Evolutionary conservation across 805 yeast species (phyloP).

Genomic region (Wickerhamomyces strasburgensis): DNA sequence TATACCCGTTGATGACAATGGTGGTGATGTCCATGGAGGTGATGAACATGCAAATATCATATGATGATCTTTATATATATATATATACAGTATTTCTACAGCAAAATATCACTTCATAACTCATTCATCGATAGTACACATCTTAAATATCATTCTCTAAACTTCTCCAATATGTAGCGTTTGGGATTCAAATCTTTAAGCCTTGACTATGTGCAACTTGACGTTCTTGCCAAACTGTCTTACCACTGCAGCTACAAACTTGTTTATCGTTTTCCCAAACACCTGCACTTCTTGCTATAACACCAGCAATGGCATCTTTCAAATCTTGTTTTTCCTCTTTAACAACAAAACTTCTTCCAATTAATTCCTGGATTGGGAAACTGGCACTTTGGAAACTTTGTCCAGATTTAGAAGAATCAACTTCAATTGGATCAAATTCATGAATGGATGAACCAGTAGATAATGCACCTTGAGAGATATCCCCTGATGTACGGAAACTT

Average conservation of each 20-base stretch:
- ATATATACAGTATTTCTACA: too few species aligned
- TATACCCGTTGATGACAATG: background rate
- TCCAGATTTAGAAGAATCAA: slow-evolving; percentile 35
- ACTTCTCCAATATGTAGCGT: background rate
- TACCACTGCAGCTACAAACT: slow-evolving; percentile 92
- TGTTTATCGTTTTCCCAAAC: slow-evolving; percentile 93
- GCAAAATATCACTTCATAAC: too few species aligned
- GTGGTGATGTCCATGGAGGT: background rate
- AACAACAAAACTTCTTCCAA: slow-evolving; percentile 56
- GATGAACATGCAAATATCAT: too few species aligned
- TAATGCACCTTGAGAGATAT: slow-evolving; percentile 68
- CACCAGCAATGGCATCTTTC: slow-evolving; percentile 60
- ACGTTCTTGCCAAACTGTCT: slow-evolving; percentile 94
- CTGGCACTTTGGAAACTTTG: slow-evolving; percentile 42
- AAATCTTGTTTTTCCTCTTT: slow-evolving; percentile 19
- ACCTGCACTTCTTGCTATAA: slow-evolving; percentile 94
- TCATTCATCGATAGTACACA: too few species aligned
- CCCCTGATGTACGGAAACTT: slow-evolving; percentile 64
- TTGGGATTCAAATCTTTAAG: slow-evolving; percentile 25
- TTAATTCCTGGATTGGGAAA: slow-evolving; percentile 50
- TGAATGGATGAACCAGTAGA: slow-evolving; percentile 53
- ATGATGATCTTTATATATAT: too few species aligned
- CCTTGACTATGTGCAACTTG: slow-evolving; percentile 67
- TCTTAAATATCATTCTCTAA: too few species aligned
- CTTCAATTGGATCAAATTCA: slow-evolving; percentile 27